Percentiles rank a stretch among this genome's conserved stretches.
phyloP scores from a whole-genome alignment of 2,329 filamentous ascomycete species.

The Colletotrichum phormii region DNA sequence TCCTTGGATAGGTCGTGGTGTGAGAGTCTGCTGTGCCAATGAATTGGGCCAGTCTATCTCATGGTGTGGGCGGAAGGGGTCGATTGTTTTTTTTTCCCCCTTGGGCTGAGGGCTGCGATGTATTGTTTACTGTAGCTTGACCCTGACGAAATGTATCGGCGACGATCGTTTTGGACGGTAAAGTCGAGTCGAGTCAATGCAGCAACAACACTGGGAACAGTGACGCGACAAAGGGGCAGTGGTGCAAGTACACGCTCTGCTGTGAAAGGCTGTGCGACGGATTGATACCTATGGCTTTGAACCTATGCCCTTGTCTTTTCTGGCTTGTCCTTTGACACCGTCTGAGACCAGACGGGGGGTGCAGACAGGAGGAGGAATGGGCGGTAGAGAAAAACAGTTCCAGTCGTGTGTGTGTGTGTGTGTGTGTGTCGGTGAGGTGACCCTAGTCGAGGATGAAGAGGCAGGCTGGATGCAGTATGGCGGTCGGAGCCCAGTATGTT shows the following conservation, averaged over 20 bases:
- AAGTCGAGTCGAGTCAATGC: conserved; percentile 16
- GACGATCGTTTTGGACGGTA: conserved; percentile 23
- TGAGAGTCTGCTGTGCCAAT: conserved; percentile 47
- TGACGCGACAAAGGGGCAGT: conserved; percentile 29
- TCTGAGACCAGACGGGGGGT: conserved; percentile 19
- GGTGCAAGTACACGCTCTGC: conserved; percentile 24
- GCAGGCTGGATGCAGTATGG: conserved; percentile 12
- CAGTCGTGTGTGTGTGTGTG: background rate
- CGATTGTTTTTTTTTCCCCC: conserved; percentile 12
- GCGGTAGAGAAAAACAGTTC: conserved; percentile 7
- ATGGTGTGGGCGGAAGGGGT: conserved; percentile 50
- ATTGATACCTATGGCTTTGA: conserved; percentile 18
- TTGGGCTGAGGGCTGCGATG: conserved; percentile 42
- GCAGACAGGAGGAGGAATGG: conserved; percentile 13
- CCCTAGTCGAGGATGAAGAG: conserved; percentile 18
- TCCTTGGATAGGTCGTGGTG: conserved; percentile 18
- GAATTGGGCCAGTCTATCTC: conserved; percentile 53
- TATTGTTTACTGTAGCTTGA: conserved; percentile 45
- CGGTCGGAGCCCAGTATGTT: conserved; percentile 1
- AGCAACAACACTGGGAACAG: conserved; percentile 20
- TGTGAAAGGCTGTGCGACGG: conserved; percentile 30
- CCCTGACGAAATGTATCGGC: conserved; percentile 9
- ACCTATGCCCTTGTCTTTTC: conserved; percentile 24
- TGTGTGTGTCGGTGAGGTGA: conserved; percentile 5
- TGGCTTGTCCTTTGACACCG: conserved; percentile 19